Evolutionary conservation across 2,329 filamentous ascomycete species (phyloP).

Genomic region (Aspergillus glaucus): DNA sequence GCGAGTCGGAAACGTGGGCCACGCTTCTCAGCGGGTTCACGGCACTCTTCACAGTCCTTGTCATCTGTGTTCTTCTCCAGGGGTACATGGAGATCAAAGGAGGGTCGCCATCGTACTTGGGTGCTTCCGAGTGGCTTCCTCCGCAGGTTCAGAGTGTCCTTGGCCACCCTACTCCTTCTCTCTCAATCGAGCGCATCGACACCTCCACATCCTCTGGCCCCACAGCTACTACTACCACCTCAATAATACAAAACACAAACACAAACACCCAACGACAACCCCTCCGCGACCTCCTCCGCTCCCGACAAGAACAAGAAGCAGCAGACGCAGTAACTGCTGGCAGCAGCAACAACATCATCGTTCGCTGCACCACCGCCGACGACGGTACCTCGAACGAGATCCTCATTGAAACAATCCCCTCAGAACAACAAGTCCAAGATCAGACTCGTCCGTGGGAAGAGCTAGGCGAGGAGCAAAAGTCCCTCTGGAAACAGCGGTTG

Average conservation of each 20-base stretch:
- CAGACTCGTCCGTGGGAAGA: constrained; percentile 59
- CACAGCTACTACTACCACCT: constrained; percentile 5
- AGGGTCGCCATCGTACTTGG: constrained; percentile 50
- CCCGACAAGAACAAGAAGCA: constrained; percentile 15
- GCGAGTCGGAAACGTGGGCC: constrained; percentile 47
- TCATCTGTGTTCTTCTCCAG: constrained; percentile 59
- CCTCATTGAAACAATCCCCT: constrained; percentile 15
- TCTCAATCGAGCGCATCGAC: constrained; percentile 12
- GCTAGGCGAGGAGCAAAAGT: constrained; percentile 56
- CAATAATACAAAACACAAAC: not conserved
- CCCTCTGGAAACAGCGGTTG: constrained; percentile 64
- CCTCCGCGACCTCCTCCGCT: constrained; percentile 24
- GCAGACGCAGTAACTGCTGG: constrained; percentile 9
- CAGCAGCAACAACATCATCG: constrained; percentile 14
- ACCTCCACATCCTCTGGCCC: constrained; percentile 9
- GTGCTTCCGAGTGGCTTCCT: constrained; percentile 53
- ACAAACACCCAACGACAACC: constrained; percentile 9
- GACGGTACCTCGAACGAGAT: constrained; percentile 4
- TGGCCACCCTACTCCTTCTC: constrained; percentile 16
- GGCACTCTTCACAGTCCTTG: constrained; percentile 54
- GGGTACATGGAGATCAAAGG: constrained; percentile 57
- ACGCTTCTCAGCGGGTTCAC: constrained; percentile 52
- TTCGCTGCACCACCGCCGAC: constrained; percentile 16
- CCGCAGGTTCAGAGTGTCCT: constrained; percentile 38
- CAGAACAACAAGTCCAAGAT: constrained; percentile 2